Percentiles rank a stretch among this genome's conserved stretches.
phyloP scores from a whole-genome alignment of 495 filamentous ascomycete species.

The Lophium mytilinum region DNA sequence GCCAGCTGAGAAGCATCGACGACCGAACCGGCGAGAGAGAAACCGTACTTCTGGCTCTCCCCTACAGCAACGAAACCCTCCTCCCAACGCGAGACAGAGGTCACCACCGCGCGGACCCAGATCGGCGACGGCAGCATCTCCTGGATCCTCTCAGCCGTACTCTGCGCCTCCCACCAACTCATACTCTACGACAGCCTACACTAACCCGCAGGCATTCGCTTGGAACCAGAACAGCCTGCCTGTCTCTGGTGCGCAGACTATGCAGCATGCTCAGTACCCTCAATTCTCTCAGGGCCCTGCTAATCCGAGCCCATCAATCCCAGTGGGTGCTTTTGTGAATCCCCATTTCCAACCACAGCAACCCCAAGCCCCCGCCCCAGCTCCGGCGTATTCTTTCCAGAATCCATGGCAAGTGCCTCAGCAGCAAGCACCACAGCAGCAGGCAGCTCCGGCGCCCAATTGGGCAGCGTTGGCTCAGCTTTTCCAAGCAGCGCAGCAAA shows the following conservation, averaged over 20 bases:
- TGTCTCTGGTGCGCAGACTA: not conserved
- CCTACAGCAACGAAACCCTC: too few species aligned
- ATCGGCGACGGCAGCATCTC: not conserved
- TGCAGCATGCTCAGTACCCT: not conserved
- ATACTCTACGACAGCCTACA: not conserved
- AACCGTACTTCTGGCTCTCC: too few species aligned
- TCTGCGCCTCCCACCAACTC: not conserved
- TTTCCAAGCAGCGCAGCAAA: not conserved
- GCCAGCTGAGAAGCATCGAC: not conserved
- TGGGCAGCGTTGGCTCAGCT: not conserved
- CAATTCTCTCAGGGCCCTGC: not conserved
- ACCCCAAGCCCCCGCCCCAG: not conserved
- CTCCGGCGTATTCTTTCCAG: not conserved
- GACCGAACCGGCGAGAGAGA: too few species aligned
- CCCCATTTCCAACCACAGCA: slow-evolving; percentile 10
- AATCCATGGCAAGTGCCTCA: not conserved
- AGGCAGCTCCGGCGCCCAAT: not conserved
- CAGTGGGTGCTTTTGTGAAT: slow-evolving; percentile 14
- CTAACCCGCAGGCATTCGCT: not conserved
- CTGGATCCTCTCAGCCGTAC: not conserved
- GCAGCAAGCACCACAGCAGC: not conserved
- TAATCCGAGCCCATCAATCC: not conserved
- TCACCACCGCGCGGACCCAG: too few species aligned
- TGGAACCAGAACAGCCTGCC: not conserved
- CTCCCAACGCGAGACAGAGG: too few species aligned